Base-by-base conservation (phyloP, 495 filamentous ascomycete species). In the Aspergillus wentii region DNA sequence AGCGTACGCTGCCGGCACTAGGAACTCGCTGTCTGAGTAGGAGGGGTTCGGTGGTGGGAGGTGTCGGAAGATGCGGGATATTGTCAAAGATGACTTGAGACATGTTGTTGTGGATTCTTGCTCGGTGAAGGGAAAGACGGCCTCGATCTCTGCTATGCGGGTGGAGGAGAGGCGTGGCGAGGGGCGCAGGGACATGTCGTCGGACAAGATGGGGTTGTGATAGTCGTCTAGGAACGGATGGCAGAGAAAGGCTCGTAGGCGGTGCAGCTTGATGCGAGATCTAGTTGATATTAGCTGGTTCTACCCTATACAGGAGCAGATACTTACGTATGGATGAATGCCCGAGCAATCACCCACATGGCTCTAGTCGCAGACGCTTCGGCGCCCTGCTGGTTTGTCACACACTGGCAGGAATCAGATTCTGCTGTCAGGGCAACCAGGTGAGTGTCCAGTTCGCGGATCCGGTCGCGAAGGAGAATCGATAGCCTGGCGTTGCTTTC, bases 21-120 rank as follows among this genome's bases (percentile, higher is more conserved):
- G n/a, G n/a, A n/a, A n/a, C n/a, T n/a, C n/a, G n/a, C n/a, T 15
- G 14, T 44, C 41, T 17, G 21, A 38, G 22, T 44, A 44, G 11
- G 3, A 9, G 2, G 41, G 41, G 10, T 38, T 38, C 2, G 41
- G 41, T 5, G 41, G 19, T 2, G 41, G 29, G 3, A 44, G 15
- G n/a, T 13, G 28, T 19, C 41, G 41, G n/a, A 44, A 26, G 3
- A 33, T 23, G 3, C 41, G 18, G 26, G 41, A 38, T 5, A 44
- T 11, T 3, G 30, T 30, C 10, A 44, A 25, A 2, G 41, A 13
- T 0, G 41, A 44, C 1, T 31, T 13, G 11, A 38, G 41, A 13
- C 41, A 44, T 32, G 38, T 38, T 5, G 17, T 5, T 7, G 18
- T 17, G 11, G 41, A 38, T 33, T 38, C 19, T 21, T 38, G 28